Evolutionary conservation across 345 rosid species (phyloP).

Genomic region (Noccaea caerulescens): DNA sequence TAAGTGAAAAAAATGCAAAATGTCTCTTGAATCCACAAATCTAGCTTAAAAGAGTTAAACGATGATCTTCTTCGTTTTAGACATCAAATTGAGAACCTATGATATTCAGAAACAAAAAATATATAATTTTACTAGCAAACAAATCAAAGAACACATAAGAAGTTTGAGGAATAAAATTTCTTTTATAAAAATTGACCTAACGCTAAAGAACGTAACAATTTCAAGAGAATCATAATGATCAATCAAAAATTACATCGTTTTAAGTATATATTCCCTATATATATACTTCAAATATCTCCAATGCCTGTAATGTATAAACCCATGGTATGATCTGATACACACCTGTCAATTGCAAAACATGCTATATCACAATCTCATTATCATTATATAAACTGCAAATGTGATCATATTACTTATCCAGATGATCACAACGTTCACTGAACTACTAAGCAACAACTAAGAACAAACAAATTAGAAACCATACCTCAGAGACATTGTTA

Average conservation of each 20-base stretch:
- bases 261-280: background rate
- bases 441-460: background rate
- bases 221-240: constrained; percentile 19
- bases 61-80: too few relatives aligned
- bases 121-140: constrained; percentile 18
- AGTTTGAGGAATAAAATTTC: background rate
- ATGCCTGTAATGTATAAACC: constrained; percentile 18
- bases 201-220: constrained; percentile 13
- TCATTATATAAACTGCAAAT: background rate
- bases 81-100: background rate
- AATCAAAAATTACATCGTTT: constrained; percentile 11
- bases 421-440: background rate
- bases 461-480: constrained; percentile 5
- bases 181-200: constrained; percentile 30
- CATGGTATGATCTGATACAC: constrained; percentile 7
- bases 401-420: background rate
- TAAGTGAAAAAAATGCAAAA: too few relatives aligned
- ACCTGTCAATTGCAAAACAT: constrained; percentile 15
- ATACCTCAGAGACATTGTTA: constrained; percentile 28
- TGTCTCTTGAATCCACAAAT: too few relatives aligned
- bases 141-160: constrained; percentile 8
- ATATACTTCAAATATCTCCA: constrained; percentile 28
- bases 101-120: background rate
- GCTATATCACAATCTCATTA: background rate
- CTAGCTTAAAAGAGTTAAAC: too few relatives aligned